Base-by-base conservation (phyloP, 2,329 filamentous ascomycete genomes). In the Colletotrichum chrysophilum region DNA sequence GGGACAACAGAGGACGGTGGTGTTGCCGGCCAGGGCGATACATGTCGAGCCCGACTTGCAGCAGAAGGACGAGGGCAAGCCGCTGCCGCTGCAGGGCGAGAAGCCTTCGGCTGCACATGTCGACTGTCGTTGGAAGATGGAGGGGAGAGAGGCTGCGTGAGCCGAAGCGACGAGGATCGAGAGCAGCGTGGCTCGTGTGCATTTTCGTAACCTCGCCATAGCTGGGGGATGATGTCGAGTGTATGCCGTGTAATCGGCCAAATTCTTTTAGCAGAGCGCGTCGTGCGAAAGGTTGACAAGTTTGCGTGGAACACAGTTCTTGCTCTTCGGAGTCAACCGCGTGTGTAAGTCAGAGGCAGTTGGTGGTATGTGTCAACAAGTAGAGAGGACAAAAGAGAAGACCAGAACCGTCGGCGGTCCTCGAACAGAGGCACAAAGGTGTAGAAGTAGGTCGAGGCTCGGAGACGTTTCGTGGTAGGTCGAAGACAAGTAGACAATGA, bases 1-100 rank as follows among this genome's bases (percentile, higher is more conserved):
- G 2, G 94, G 94, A 81, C 94, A 96, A 86, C 94, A 96, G 65
- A 96, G 86, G 16, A 93, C 88, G 0, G 93, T 94, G 7, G 93
- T 93, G 60, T 88, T 85, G n/a, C 86, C 90, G 13, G 93, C 93
- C 62, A 96, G 88, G 2, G 88, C 79, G 55, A 91, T 85, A 84
- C 94, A 96, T 4, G 81, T 87, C 8, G 88, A 85, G 21, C 82
- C 84, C 32, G 84, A 76, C 5, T 88, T 84, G 81, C 94, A 96
- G 86, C 94, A 95, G 82, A 96, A 95, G 81, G 89, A 87, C 67
- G 85, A 86, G 2, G 93, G 93, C 26, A 94, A 87, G 34, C 85
- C 86, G 32, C 84, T 81, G 28, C 88, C 84, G 24, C 88, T 84
- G 81, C 93, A 95, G 78, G 87, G 86, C 21, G 84, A 82, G 71